Base-by-base conservation (phyloP, 2,329 filamentous ascomycete species). In the Penicillium sclerotigenum region DNA sequence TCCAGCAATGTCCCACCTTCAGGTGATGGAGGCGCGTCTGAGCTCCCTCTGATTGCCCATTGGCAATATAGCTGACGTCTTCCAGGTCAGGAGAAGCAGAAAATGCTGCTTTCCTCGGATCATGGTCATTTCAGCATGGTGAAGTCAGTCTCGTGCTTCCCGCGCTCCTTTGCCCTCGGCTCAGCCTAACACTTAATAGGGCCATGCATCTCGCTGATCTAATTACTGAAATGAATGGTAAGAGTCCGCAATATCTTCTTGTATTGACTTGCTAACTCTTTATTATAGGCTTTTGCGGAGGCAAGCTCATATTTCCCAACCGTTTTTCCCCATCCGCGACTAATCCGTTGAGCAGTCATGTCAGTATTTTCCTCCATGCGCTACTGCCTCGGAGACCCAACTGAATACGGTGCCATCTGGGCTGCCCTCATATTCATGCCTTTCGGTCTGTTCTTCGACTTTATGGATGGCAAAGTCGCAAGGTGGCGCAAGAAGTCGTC, bases 401-500 rank as follows among this genome's bases (percentile, higher is more conserved):
- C 81, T 57, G 79, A 88, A 52, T 80, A 85, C 65, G 80, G 79
- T 50, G 88, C 91, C 66, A 79, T 97, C 52, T 97, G 90, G 83
- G 78, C 87, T 33, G 92, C 94, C 2, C 84, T 99, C 47, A 84
- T 80, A 5, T 90, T 97, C 75, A 89, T 97, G 75, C 93, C 93
- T 0, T 90, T 97, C 57, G 92, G 91, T 5, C 80, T 97, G 13
- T 97, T 97, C 80, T 97, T 97, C 74, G 94, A 99, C 75, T 95
- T 96, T 71, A 91, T 97, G 82, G 94, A 99, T 74, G 94, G 94
- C 71, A 94, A 92, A 72, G 92, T 99, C 54, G 94, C 94, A 61
- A 83, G 94, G 63, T 97, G 94, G 94, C 86, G 94, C 73, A 88
- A 91, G 78, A 99, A 97, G 87, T 94, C 90, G 68, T 95, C 90